Conservation (phyloP, 768 basidiomycete species). For the Suillus brevipes region DNA sequence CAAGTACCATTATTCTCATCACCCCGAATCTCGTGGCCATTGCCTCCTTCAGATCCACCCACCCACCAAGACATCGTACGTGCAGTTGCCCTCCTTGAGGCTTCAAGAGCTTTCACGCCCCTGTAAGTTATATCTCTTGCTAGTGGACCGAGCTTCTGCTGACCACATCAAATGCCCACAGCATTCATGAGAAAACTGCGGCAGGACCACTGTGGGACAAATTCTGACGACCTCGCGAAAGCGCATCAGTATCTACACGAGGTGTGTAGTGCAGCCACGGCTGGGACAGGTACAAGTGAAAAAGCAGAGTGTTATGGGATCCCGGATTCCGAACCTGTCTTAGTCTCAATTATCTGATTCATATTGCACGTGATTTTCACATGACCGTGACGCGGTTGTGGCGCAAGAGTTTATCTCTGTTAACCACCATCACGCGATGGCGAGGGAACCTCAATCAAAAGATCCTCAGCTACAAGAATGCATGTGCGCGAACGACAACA, state of each 20-base stretch:
- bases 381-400: constrained; percentile 3
- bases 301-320: neutral
- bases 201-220: neutral
- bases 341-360: neutral
- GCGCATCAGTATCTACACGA: neutral
- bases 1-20: neutral
- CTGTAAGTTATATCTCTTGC: neutral
- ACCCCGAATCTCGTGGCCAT: neutral
- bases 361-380: constrained; percentile 10
- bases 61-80: neutral
- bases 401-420: neutral
- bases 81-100: neutral
- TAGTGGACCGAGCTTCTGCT: neutral
- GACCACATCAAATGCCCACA: neutral
- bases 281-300: neutral
- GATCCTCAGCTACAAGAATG: constrained; percentile 34
- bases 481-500: constrained; percentile 24
- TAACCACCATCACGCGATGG: constrained; percentile 16
- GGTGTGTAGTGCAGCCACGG: neutral
- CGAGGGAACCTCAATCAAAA: constrained; percentile 32
- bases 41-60: neutral
- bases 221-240: neutral
- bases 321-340: neutral
- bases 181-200: neutral
- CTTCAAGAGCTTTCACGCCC: neutral